Percentiles rank a stretch among this genome's conserved stretches.
These are phyloP conservation scores for Xylaria sp. DNA, from an alignment of 495 filamentous ascomycete species.

Conservation along the genomic window DNA sequence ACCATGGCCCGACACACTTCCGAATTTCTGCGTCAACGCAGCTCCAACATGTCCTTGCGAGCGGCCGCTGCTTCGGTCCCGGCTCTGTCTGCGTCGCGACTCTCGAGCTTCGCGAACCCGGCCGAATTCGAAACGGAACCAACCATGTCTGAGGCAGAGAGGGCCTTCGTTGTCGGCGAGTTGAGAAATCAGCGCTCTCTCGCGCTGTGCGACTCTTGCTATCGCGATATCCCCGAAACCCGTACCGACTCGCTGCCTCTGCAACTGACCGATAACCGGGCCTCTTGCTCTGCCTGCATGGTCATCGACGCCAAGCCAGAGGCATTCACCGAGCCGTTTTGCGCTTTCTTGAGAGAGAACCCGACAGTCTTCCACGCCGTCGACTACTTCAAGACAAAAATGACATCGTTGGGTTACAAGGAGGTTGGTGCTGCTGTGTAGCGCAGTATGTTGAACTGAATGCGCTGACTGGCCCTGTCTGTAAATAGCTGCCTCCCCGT, in stretches of 20 bases:
- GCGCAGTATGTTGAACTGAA: background rate
- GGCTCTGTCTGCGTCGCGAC: conserved; percentile 23
- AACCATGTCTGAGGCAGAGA: conserved; percentile 33
- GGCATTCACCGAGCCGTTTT: conserved; percentile 82
- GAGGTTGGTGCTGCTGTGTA: conserved; percentile 50
- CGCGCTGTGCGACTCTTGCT: conserved; percentile 33
- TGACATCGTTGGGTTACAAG: conserved; percentile 73
- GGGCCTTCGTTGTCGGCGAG: conserved; percentile 37
- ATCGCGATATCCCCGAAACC: conserved; percentile 30
- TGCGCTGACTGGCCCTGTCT: conserved; percentile 27
- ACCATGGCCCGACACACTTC: conserved; percentile 52
- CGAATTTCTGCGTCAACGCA: conserved; percentile 48
- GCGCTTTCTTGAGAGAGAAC: conserved; percentile 85
- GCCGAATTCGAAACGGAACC: conserved; percentile 37
- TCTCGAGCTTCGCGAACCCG: conserved; percentile 43
- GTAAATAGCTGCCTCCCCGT: conserved; percentile 71
- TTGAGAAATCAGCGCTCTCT: conserved; percentile 34
- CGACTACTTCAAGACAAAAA: conserved; percentile 72
- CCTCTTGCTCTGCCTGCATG: conserved; percentile 32
- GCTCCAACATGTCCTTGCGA: conserved; percentile 51
- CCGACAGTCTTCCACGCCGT: conserved; percentile 94
- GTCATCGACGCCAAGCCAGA: conserved; percentile 56
- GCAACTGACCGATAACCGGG: conserved; percentile 23
- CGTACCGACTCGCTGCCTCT: conserved; percentile 27
- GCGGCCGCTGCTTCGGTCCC: conserved; percentile 27